Evolutionary conservation across 148 eudicot species (phyloP).

Genomic region (Rhododendron ferrugineum): DNA sequence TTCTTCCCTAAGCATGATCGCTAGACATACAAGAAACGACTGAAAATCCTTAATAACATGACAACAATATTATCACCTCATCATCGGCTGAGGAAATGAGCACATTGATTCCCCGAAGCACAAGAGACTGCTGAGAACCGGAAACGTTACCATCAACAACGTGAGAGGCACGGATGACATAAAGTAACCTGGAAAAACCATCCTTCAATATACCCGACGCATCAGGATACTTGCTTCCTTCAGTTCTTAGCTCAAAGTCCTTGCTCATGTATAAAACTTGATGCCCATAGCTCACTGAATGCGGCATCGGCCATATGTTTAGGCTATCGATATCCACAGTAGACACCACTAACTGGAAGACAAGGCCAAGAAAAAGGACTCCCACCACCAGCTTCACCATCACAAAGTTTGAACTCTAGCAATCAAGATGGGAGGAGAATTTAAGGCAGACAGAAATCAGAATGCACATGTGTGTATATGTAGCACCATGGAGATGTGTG

Average conservation of each 20-base stretch:
- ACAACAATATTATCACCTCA: conserved; percentile 51
- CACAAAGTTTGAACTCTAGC: conserved; percentile 11
- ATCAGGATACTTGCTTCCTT: conserved; percentile 62
- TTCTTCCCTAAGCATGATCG: background rate
- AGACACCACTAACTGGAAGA: conserved; percentile 27
- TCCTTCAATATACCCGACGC: conserved; percentile 52
- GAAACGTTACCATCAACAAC: conserved; percentile 45
- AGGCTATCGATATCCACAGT: conserved; percentile 33
- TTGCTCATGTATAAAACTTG: conserved; percentile 32
- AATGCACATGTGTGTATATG: background rate
- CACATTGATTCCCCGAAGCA: conserved; percentile 65
- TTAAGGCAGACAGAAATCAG: background rate
- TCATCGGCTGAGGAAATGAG: conserved; percentile 51
- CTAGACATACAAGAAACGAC: background rate
- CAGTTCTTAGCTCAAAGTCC: conserved; percentile 51
- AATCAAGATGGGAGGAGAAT: background rate
- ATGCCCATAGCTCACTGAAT: conserved; percentile 41
- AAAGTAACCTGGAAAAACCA: conserved; percentile 49
- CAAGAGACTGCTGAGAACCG: conserved; percentile 24
- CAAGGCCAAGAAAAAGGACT: conserved; percentile 19
- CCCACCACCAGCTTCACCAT: conserved; percentile 37
- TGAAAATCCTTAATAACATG: background rate
- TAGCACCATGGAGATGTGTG: background rate
- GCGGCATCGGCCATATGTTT: conserved; percentile 92
- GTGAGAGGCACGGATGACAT: conserved; percentile 43